Percentiles rank a stretch among this genome's conserved stretches.
Evolutionary conservation across 768 basidiomycete species (phyloP).

Genomic region (Paxillus ammoniavirescens): DNA sequence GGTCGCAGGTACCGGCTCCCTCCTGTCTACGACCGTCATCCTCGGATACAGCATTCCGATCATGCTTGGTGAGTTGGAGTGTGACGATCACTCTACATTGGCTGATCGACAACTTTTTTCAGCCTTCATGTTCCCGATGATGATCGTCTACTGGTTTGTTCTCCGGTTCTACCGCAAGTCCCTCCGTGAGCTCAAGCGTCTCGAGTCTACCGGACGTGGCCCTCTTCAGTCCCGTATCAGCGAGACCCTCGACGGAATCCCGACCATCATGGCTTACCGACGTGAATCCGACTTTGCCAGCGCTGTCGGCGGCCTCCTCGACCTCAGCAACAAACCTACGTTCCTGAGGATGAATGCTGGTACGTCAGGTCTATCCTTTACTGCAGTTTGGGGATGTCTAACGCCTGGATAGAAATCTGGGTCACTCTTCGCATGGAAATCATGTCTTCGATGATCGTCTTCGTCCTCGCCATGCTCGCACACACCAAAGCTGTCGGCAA

Average conservation of each 20-base stretch:
- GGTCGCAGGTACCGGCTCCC: slow-evolving; percentile 21
- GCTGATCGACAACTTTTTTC: slow-evolving; percentile 14
- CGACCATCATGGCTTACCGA: slow-evolving; percentile 48
- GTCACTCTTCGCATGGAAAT: slow-evolving; percentile 31
- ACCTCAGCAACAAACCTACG: slow-evolving; percentile 27
- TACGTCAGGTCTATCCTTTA: slow-evolving; percentile 5
- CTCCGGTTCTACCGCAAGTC: slow-evolving; percentile 48
- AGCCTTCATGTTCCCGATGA: slow-evolving; percentile 24
- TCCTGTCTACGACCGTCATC: slow-evolving; percentile 23
- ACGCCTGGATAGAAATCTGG: slow-evolving; percentile 26
- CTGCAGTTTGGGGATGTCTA: neutral
- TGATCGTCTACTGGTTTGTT: slow-evolving; percentile 38
- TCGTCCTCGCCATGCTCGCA: slow-evolving; percentile 26
- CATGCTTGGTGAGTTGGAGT: slow-evolving; percentile 35
- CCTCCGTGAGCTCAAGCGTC: slow-evolving; percentile 45
- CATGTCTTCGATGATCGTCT: slow-evolving; percentile 25
- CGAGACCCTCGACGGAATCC: slow-evolving; percentile 47
- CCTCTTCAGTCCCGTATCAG: slow-evolving; percentile 51
- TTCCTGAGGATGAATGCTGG: slow-evolving; percentile 27
- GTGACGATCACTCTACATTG: slow-evolving; percentile 8
- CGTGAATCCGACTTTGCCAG: slow-evolving; percentile 26
- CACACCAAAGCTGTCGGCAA: slow-evolving; percentile 24
- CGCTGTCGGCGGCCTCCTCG: slow-evolving; percentile 19
- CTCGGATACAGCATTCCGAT: slow-evolving; percentile 26
- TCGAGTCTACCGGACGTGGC: slow-evolving; percentile 45